Base-by-base conservation (phyloP, 352 stramenopile species). In the Pythium sukuiense region DNA sequence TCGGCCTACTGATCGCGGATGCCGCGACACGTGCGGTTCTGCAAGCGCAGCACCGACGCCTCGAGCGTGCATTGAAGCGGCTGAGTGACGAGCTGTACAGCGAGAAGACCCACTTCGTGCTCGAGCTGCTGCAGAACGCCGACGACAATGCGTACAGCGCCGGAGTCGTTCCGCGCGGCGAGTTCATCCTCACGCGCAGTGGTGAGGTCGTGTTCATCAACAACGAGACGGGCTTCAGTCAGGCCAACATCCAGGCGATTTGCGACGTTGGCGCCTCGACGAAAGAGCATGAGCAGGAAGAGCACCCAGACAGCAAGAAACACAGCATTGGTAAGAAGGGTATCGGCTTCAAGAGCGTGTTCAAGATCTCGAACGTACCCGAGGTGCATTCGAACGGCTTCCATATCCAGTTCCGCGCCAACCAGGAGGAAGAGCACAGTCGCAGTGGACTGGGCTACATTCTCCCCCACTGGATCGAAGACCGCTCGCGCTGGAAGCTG, bases 311-410 rank as follows among this genome's bases (percentile, higher is more conserved):
- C 43, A 50, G 73, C 67, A 18, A 58, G 5, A 50, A 67, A 67
- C 16, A 73, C 2, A 94, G 87, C 65, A 97, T 97, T n/a, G 87
- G 89, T 32, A 93, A 93, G 63, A 97, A 97, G 60, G 89, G 89
- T 3, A 97, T 97, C 52, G 89, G 87, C 26, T 97, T 97, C 61
- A 97, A 97, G 71, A 95, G 86, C n/a, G 89, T 97, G 3, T 97
- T 97, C 72, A 92, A 93, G 63, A 82, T 97, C 24, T 93, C 87
- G 0, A 80, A 95, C 45, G 64, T 69, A 1, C 89, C 89, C 0
- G 77, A 97, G 39, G 85, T 97, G 37, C 89, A 97, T 68, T 96
- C 87, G 49, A 96, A 96, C 53, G 89, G 89, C 16, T 95, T 93
- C 57, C 87, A 93, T 61, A 83, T 94, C 24, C 82, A 80, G 50